Evolutionary conservation across 1,139 yeast genomes (phyloP), one percentile per base, ranked within the genome.

Genomic region (Candida anutae): DNA sequence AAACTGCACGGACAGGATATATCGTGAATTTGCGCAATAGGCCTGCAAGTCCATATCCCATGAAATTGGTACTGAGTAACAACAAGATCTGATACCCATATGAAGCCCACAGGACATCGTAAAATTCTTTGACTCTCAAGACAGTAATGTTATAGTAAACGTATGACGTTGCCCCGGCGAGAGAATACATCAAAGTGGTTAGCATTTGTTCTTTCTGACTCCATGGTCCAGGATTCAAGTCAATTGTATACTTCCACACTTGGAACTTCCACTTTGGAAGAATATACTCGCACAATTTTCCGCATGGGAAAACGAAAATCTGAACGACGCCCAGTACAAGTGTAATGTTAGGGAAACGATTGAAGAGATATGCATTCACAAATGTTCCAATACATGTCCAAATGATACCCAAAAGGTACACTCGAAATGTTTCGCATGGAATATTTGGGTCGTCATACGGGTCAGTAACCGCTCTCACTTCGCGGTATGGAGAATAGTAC

Each of bases 401-500:
- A 24, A 75, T 37, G 13, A 69, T 40, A 4, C 77, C 82, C 21
- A 76, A 43, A 22, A 68, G 33, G 42, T 77, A 77, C 5, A 74
- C 71, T 45, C 82, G 62, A 25, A 70, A 39, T 3, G 82, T 74
- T 46, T 77, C 83, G 35, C 63, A 58, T 5, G 71, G 68, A 18
- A 59, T 48, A 3, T 39, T 42, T 2, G 67, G 65, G 38, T 74
- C 77, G 43, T 74, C 79, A 25, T 48, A 50, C 13, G 76, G 71
- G 28, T 64, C 67, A 17, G 75, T 58, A 16, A 73, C 69, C 6
- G 82, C 62, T 36, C 84, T 59, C 5, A 77, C 80, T 46, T 76
- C 82, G 3, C 77, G 72, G 44, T 77, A 77, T 1, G 81, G 79
- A 1, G 80, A 74, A 45, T 65, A 69, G 43, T 57, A 74, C 26